These are phyloP conservation scores for Mrakia frigida DNA, from an alignment of 768 basidiomycete species.

Conservation along the genomic window DNA sequence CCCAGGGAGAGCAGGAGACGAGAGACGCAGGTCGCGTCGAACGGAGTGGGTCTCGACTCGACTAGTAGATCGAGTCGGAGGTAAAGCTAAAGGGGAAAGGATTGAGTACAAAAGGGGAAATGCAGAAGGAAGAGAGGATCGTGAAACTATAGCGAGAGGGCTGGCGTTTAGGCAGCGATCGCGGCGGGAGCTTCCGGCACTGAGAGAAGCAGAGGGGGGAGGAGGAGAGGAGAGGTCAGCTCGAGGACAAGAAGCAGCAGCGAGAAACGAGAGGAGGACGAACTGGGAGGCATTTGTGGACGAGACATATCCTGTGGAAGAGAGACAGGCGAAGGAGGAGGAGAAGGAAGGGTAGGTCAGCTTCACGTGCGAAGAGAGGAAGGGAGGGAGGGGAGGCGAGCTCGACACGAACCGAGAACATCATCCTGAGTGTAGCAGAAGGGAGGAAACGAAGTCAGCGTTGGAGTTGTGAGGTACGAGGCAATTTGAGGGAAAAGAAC, in stretches of 20 bases:
- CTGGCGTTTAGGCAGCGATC: not conserved
- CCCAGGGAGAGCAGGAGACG: no score
- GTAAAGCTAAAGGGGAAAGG: no score
- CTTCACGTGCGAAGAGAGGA: not conserved
- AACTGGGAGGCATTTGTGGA: slow-evolving; percentile 32
- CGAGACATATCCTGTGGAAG: slow-evolving; percentile 5
- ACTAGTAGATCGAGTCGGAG: no score
- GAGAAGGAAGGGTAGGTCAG: not conserved
- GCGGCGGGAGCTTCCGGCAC: slow-evolving; percentile 30
- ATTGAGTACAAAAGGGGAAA: no score
- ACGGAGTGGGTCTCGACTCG: no score
- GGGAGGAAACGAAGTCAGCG: no score
- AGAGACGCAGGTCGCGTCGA: no score
- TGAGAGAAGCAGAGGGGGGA: not conserved
- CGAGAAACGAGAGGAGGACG: not conserved
- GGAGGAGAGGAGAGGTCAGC: not conserved
- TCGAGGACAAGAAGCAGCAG: not conserved
- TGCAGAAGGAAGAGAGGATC: not conserved
- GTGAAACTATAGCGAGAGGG: not conserved
- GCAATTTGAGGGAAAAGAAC: not conserved
- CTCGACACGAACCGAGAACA: slow-evolving; percentile 12
- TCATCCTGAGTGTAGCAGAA: not conserved
- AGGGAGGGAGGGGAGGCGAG: not conserved
- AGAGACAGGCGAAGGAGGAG: not conserved
- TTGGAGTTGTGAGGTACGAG: not conserved